These are phyloP conservation scores for Triangularia verruculosa DNA, from an alignment of 2,329 filamentous ascomycete genomes.

Conservation along the genomic window DNA sequence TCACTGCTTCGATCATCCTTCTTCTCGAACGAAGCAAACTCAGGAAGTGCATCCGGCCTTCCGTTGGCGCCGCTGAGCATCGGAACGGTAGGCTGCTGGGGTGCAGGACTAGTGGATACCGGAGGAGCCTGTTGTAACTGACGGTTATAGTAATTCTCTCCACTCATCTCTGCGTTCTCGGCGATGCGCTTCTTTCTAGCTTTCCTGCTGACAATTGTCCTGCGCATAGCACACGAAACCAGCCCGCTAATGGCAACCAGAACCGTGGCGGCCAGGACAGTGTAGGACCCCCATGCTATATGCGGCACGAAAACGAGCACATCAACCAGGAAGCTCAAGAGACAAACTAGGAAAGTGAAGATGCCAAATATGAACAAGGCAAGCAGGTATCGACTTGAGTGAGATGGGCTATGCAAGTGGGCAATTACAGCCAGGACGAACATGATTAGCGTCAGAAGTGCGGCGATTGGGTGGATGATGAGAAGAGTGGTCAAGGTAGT, in stretches of 20 bases:
- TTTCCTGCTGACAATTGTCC: constrained; percentile 86
- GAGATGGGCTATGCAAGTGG: constrained; percentile 82
- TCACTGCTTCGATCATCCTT: constrained; percentile 62
- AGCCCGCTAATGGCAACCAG: constrained; percentile 78
- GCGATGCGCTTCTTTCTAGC: constrained; percentile 88
- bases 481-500: constrained; percentile 79
- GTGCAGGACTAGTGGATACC: constrained; percentile 37
- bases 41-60: constrained; percentile 46
- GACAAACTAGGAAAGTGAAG: constrained; percentile 75
- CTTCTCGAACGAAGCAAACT: constrained; percentile 65
- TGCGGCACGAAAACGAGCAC: constrained; percentile 93
- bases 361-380: constrained; percentile 82
- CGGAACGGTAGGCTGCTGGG: constrained; percentile 57
- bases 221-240: constrained; percentile 90
- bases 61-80: constrained; percentile 55
- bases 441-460: constrained; percentile 80
- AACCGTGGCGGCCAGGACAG: constrained; percentile 85
- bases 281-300: constrained; percentile 88
- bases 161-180: constrained; percentile 96
- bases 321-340: constrained; percentile 89
- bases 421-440: constrained; percentile 74
- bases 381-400: constrained; percentile 86
- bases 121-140: constrained; percentile 52
- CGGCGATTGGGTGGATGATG: constrained; percentile 88
- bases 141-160: constrained; percentile 82